Evolutionary conservation across 2,329 filamentous ascomycete species (phyloP), one percentile per base, ranked within the genome.

Genomic region (Hypoxylon sp.): DNA sequence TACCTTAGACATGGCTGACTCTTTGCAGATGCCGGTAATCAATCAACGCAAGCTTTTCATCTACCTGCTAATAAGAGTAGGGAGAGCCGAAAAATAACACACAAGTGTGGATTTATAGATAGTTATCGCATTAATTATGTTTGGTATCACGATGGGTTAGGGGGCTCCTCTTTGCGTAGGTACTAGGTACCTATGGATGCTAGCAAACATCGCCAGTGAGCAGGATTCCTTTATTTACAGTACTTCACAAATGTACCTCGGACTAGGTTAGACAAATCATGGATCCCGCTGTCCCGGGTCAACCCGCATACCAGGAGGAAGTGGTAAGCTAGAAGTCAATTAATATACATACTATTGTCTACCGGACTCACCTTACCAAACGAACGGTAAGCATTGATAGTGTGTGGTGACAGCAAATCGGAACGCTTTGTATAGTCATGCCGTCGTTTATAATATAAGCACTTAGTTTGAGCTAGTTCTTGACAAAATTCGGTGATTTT

Each of bases 11-110:
- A 17, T 46, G 22, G 42, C 51, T 63, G 8, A 31, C 33, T 17
- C 14, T 44, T 10, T 17, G 39, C 14, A 46, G 10, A 14, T 51
- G 13, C 37, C 17, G 51, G 39, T 48, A 29, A 48, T 13, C 46
- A 29, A 48, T 13, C 46, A 26, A 39, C 46, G 62, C 52, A 33
- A 57, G 47, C 59, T 62, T 26, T 13, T 59, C 63, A 42, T 59
- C 31, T 17, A 53, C 29, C 50, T 44, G 5, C 33, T 48, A 48
- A 44, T 31, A 37, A 46, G 26, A 17, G 46, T 59, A 26, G 19
- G 19, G 1, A 22, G 19, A 22, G 3, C 19, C 19, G 19, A 22
- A 22, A 22, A 22, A 22, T 22, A 22, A 22, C 19, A 22, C 19
- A 22, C 19, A 22, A 22, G 19, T 22, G 19, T 22, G 19, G 19